These are phyloP conservation scores for Aspergillus sp. DNA, from an alignment of 2,329 filamentous ascomycete species.

Conservation along the genomic window DNA sequence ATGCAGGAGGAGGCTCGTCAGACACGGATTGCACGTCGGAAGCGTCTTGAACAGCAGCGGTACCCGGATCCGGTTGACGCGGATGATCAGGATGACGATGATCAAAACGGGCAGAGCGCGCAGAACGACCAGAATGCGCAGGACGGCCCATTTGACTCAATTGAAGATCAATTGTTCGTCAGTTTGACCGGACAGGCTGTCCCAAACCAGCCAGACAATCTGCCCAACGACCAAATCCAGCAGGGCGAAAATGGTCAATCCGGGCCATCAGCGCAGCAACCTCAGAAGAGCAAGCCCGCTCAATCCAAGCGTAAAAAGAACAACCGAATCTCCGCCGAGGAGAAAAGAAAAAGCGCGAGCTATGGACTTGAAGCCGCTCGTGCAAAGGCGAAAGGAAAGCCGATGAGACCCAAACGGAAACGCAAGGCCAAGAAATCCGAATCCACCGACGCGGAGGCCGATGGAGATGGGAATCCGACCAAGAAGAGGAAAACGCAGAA, in stretches of 20 bases:
- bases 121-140: too few species aligned
- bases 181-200: conserved; percentile 1
- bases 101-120: too few species aligned
- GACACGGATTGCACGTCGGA: conserved; percentile 1
- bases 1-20: conserved; percentile 2
- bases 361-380: conserved; percentile 7
- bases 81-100: too few species aligned
- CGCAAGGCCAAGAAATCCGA: background rate
- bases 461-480: background rate
- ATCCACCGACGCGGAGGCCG: background rate
- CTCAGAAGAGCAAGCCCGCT: background rate
- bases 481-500: conserved; percentile 4
- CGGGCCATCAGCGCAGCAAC: background rate
- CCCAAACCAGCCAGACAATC: background rate
- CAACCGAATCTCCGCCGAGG: conserved; percentile 9
- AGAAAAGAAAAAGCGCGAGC: conserved; percentile 7
- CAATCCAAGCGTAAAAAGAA: conserved; percentile 1
- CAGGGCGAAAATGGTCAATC: background rate
- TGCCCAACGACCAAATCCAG: background rate
- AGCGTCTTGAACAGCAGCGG: too few species aligned
- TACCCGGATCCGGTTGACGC: too few species aligned
- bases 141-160: background rate
- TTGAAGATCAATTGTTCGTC: background rate
- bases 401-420: conserved; percentile 1
- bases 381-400: background rate